phyloP scores from a whole-genome alignment of 306 rosid species.

The Biancaea sappan region DNA sequence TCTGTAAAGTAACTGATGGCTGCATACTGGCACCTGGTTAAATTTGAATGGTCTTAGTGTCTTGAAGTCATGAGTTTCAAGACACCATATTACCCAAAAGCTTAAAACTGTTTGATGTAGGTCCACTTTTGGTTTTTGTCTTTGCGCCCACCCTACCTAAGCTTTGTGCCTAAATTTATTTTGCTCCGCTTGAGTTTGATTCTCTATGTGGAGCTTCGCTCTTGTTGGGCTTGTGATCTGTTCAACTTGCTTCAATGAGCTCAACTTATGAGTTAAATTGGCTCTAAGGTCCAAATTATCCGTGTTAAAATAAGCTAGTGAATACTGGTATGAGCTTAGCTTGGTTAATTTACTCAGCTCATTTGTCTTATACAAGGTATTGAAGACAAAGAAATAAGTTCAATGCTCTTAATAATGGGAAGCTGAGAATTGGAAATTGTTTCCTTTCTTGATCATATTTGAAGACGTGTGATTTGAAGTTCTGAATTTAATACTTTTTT shows the following conservation, averaged over 20 bases:
- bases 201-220: too few species aligned
- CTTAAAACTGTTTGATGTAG: background rate
- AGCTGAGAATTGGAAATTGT: background rate
- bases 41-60: background rate
- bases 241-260: too few species aligned
- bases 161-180: background rate
- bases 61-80: conserved; percentile 6
- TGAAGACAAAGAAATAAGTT: too few species aligned
- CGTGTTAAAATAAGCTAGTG: too few species aligned
- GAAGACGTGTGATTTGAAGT: background rate
- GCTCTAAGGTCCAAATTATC: too few species aligned
- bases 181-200: too few species aligned
- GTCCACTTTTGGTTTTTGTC: background rate
- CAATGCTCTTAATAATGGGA: background rate
- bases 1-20: background rate
- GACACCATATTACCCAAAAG: background rate
- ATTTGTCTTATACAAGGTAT: too few species aligned
- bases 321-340: too few species aligned
- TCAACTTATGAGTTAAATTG: too few species aligned
- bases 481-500: conserved; percentile 39
- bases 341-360: too few species aligned
- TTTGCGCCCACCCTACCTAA: too few species aligned
- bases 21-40: background rate
- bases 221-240: too few species aligned
- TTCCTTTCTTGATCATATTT: background rate